A percentile compares a stretch with the other conserved stretches of the same genome.
These are phyloP conservation scores for Paecilomyces fulvus DNA, from an alignment of 2,329 filamentous ascomycete species.

Conservation along the genomic window DNA sequence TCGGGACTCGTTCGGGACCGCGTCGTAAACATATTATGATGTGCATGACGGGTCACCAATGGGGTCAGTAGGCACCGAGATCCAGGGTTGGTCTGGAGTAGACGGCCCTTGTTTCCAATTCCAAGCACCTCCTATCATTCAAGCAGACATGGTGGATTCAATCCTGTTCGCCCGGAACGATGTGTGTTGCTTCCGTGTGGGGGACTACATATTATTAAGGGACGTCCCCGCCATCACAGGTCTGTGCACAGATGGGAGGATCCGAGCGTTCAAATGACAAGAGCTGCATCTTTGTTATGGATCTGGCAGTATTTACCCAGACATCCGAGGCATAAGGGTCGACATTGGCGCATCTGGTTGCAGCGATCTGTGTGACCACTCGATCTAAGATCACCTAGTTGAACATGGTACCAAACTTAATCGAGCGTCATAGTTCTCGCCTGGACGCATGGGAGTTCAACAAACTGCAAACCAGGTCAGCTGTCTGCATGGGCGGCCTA, in stretches of 20 bases:
- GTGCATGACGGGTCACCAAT: not conserved
- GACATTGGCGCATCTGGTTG: not conserved
- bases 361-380: not conserved
- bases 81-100: not conserved
- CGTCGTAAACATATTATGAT: not conserved
- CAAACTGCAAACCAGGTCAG: not conserved
- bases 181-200: not conserved
- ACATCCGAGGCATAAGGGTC: not conserved
- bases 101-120: not conserved
- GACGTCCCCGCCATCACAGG: not conserved
- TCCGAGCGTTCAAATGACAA: not conserved
- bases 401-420: not conserved
- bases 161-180: not conserved
- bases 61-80: not conserved
- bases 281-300: not conserved
- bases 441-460: not conserved
- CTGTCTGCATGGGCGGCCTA: not conserved
- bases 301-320: not conserved
- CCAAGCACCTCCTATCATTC: not conserved
- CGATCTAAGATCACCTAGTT: not conserved
- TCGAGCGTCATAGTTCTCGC: not conserved
- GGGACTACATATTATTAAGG: not conserved
- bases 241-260: not conserved
- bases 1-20: not conserved
- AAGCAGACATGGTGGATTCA: not conserved